Evolutionary conservation across 2,329 filamentous ascomycete genomes (phyloP).

Genomic region (Sporothrix mexicana): DNA sequence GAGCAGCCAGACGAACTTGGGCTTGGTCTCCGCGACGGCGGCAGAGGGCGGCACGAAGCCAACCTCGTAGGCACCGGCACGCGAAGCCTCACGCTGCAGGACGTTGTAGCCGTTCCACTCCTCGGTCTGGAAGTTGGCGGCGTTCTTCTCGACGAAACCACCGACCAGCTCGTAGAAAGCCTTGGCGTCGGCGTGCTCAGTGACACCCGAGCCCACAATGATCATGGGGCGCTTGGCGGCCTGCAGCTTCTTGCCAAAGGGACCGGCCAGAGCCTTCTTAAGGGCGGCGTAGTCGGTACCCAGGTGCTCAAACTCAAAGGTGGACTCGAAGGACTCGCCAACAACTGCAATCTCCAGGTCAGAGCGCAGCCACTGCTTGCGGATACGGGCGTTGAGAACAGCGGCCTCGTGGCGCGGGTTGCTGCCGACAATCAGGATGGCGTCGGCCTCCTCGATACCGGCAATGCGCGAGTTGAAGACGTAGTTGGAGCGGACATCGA

Average conservation of each 20-base stretch:
- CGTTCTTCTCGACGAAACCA: conserved; percentile 90
- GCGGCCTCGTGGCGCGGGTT: conserved; percentile 96
- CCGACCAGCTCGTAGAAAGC: conserved; percentile 92
- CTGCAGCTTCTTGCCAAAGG: conserved; percentile 91
- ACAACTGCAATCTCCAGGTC: conserved; percentile 92
- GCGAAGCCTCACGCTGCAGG: conserved; percentile 89
- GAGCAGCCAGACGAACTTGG: conserved; percentile 96
- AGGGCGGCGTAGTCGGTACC: conserved; percentile 79
- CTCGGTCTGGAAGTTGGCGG: conserved; percentile 80
- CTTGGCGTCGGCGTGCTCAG: conserved; percentile 89
- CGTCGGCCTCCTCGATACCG: conserved; percentile 92
- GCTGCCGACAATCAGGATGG: conserved; percentile 88
- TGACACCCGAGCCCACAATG: conserved; percentile 88
- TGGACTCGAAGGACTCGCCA: conserved; percentile 89
- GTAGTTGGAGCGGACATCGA: conserved; percentile 94
- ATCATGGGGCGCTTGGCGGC: conserved; percentile 94
- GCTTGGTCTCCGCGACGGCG: conserved; percentile 79
- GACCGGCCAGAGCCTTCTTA: conserved; percentile 82
- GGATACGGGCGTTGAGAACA: conserved; percentile 92
- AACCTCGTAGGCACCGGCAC: conserved; percentile 91
- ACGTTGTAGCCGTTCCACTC: conserved; percentile 99
- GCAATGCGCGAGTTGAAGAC: conserved; percentile 95
- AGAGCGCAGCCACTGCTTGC: conserved; percentile 96
- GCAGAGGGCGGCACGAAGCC: conserved; percentile 88
- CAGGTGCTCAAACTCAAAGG: conserved; percentile 93